Evolutionary conservation across 2,329 filamentous ascomycete species (phyloP).

Genomic region (Biscogniauxia sp.): DNA sequence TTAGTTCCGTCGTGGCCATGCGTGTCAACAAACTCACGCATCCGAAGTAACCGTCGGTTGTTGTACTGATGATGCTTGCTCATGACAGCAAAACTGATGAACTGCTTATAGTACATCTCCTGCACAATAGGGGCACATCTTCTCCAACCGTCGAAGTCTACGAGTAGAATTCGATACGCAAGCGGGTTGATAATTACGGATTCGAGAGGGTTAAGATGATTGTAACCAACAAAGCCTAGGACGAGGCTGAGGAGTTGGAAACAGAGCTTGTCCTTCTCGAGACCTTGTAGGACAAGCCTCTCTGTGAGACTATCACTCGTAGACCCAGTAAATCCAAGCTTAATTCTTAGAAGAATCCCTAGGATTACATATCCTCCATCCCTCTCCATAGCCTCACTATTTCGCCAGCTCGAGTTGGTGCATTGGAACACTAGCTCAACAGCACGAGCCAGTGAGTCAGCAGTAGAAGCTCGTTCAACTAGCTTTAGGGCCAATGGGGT

Average conservation of each 20-base stretch:
- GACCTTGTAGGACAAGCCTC: constrained; percentile 45
- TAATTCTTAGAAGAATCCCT: constrained; percentile 78
- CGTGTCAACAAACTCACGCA: constrained; percentile 62
- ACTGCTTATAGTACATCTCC: constrained; percentile 89
- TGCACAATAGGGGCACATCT: constrained; percentile 74
- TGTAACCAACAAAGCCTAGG: constrained; percentile 85
- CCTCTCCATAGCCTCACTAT: constrained; percentile 96
- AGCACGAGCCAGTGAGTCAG: constrained; percentile 70
- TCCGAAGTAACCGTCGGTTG: constrained; percentile 77
- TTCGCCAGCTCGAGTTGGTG: constrained; percentile 89
- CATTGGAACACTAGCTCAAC: constrained; percentile 83
- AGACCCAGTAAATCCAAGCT: constrained; percentile 59
- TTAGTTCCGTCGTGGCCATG: constrained; percentile 16
- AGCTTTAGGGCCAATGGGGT: constrained; percentile 81
- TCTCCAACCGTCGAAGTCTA: constrained; percentile 93
- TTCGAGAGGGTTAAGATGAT: constrained; percentile 72
- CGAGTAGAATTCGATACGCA: constrained; percentile 85
- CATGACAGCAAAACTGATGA: constrained; percentile 79
- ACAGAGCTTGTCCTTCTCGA: constrained; percentile 54
- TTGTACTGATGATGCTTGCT: constrained; percentile 95
- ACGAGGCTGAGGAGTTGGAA: constrained; percentile 72
- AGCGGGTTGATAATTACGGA: constrained; percentile 95
- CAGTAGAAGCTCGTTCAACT: constrained; percentile 70
- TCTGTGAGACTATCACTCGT: constrained; percentile 34
- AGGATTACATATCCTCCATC: constrained; percentile 92